phyloP scores from a whole-genome alignment of 176 grass and related monocot species.

The Lolium perenne region DNA sequence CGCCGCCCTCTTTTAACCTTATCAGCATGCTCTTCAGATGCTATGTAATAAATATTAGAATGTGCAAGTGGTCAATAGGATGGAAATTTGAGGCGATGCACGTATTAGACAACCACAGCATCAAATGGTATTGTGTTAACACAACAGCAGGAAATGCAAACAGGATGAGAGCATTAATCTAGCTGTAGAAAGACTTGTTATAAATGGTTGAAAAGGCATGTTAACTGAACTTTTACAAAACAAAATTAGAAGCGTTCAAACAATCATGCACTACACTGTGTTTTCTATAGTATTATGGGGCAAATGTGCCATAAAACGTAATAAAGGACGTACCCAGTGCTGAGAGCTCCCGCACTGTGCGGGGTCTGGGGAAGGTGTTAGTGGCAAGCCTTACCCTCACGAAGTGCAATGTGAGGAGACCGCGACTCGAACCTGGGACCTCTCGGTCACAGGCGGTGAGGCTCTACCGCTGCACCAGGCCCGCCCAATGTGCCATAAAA shows the following conservation, averaged over 20 bases:
- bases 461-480: too few species aligned
- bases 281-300: background rate
- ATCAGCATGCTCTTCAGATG: slow-evolving; percentile 6
- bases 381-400: too few species aligned
- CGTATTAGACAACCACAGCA: background rate
- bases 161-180: slow-evolving; percentile 10
- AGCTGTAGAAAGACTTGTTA: background rate
- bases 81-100: background rate
- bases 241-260: background rate
- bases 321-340: too few species aligned
- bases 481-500: slow-evolving; percentile 13
- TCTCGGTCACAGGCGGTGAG: too few species aligned
- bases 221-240: slow-evolving; percentile 21
- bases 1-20: slow-evolving; percentile 29
- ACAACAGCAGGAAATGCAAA: background rate
- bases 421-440: too few species aligned
- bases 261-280: background rate
- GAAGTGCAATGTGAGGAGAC: too few species aligned
- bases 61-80: slow-evolving; percentile 13
- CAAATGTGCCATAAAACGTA: background rate
- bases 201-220: background rate
- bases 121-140: slow-evolving; percentile 7
- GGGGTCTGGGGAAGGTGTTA: too few species aligned
- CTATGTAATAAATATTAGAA: slow-evolving; percentile 35
- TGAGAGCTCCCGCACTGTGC: too few species aligned